Evolutionary conservation across 768 basidiomycete species (phyloP), one percentile per base, ranked within the genome.

Genomic region (Termitomyces sp.): DNA sequence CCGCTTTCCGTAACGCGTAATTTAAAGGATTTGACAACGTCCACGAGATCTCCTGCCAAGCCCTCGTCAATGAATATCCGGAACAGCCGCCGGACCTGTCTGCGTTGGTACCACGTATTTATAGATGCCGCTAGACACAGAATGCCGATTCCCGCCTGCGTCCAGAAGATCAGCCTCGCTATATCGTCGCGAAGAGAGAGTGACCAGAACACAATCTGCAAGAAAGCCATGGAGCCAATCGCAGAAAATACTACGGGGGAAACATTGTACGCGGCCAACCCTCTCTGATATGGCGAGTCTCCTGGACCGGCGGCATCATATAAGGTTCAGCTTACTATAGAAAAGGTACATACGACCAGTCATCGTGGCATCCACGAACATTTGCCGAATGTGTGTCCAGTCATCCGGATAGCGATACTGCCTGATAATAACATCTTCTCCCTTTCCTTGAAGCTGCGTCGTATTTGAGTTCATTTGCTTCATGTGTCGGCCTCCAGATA

Each of bases 321-420:
- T 57, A n/a, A 41, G 49, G 1, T 12, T 44, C 2, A 10, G 9
- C 0, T n/a, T 8, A 12, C 47, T 16, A 22, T n/a, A 13, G 5
- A 37, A 12, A 12, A 18, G 5, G 29, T 8, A 46, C 60, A 5
- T 36, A 60, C 63, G 29, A 5, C 63, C 63, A 34, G 48, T 55
- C 44, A 62, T 59, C 12, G 58, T 60, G 24, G 55, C 59, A 3
- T 59, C 51, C 13, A 57, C 34, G 44, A 64, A 64, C 2, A 56
- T 51, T 29, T 31, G 33, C 5, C 29, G 55, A 33, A 64, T 57
- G 31, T 49, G 44, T 2, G 29, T 22, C 10, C 60, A 44, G 28
- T 64, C 63, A 26, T 62, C 49, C 20, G 60, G 57, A 31, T 64
- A 56, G 20, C 29, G 54, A 42, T 56, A 64, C 20, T 50, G 56